Base-by-base conservation (phyloP, 805 yeast genomes). In the Candida insectalens region DNA sequence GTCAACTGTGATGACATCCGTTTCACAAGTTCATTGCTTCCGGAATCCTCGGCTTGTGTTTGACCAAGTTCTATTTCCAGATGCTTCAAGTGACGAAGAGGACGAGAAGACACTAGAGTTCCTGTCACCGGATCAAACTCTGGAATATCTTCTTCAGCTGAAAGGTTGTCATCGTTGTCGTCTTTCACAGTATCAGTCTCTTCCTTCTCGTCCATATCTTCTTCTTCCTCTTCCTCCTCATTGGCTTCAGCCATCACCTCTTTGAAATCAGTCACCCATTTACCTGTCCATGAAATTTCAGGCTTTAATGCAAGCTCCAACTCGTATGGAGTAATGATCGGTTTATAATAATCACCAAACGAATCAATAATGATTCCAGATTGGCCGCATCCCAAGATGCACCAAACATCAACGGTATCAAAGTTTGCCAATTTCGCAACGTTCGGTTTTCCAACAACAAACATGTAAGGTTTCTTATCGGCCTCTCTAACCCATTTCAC, bases 381-480 rank as follows among this genome's bases (percentile, higher is more conserved):
- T 46, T 87, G 85, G 8, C 94, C 87, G 54, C 98, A 92, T 0
- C 98, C 98, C 10, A 92, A 57, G 9, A 92, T 72, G 49, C 94
- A 88, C 97, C 98, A 92, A 16, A 83, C 69, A 45, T 92, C 97
- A 10, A 92, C 72, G n/a, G 75, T 77, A 41, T 89, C 98, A 52
- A 92, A 92, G 54, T 92, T 92, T 7, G 97, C 98, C 33, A 92
- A 63, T 50, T 92, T 92, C 18, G 98, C 95, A 14, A 92, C 96
- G 50, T 92, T 92, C 7, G 97, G 97, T 55, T 92, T 92, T 8
- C 98, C 98, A 4, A 92, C 97, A 3, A 88, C 97, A 60, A 92
- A 87, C 51, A 85, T 71, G 51, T 92, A 92, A 44, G 83, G 89
- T 50, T 92, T 92, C 58, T 92, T 92, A 2, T 83, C 96, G 0